Conservation (phyloP, 768 basidiomycete genomes). For the Suillus americanus region DNA sequence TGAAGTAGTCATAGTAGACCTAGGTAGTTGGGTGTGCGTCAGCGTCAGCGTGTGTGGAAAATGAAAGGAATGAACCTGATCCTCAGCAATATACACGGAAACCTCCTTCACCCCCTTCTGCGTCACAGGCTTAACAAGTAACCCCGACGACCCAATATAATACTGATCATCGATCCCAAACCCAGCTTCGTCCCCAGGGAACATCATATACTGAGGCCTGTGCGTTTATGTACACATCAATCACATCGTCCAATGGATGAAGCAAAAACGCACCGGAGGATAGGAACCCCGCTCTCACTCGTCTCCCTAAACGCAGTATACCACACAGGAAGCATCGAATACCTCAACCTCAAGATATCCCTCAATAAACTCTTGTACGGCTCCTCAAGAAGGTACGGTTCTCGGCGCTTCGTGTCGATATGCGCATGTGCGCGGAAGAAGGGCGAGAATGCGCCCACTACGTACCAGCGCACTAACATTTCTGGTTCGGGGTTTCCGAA, state of each 20-base stretch:
- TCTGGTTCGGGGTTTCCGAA: constrained; percentile 95
- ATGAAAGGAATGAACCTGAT: constrained; percentile 51
- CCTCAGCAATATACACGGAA: constrained; percentile 82
- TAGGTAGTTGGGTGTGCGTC: constrained; percentile 23
- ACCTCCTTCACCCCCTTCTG: constrained; percentile 66
- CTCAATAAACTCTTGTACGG: constrained; percentile 84
- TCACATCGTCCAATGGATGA: not conserved
- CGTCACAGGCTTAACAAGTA: constrained; percentile 91
- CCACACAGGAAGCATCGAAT: constrained; percentile 89
- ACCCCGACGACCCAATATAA: constrained; percentile 83
- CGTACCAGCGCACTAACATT: constrained; percentile 97
- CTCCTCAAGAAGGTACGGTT: constrained; percentile 90
- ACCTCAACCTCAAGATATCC: constrained; percentile 77
- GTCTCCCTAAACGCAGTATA: constrained; percentile 97
- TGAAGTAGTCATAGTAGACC: constrained; percentile 77
- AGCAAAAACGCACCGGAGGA: constrained; percentile 63
- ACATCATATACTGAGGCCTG: constrained; percentile 94
- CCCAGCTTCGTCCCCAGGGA: constrained; percentile 85
- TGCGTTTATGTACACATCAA: not conserved
- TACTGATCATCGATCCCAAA: constrained; percentile 94
- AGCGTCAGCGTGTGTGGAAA: not conserved
- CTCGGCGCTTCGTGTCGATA: constrained; percentile 95
- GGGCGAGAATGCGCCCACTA: constrained; percentile 90
- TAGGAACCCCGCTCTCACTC: constrained; percentile 75
- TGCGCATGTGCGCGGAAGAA: constrained; percentile 99